These are phyloP conservation scores for Dothidotthia symphoricarpi DNA, from an alignment of 2,329 filamentous ascomycete genomes.

Conservation along the genomic window DNA sequence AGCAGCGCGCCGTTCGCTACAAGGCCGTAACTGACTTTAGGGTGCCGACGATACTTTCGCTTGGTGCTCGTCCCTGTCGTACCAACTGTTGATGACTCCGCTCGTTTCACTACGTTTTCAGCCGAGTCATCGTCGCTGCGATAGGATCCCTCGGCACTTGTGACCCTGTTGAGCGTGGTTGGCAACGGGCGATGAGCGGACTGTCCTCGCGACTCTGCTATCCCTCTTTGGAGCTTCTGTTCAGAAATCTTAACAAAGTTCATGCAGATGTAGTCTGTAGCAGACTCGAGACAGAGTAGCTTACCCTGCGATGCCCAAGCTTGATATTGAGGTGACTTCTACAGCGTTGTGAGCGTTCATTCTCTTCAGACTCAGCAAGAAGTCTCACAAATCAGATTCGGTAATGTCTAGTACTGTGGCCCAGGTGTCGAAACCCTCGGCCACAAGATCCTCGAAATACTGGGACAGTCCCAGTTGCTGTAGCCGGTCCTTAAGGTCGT, in stretches of 20 bases:
- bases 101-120: constrained; percentile 50
- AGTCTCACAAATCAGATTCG: constrained; percentile 72
- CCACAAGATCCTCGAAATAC: constrained; percentile 69
- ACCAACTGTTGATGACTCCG: constrained; percentile 41
- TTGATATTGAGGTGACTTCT: constrained; percentile 75
- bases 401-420: constrained; percentile 80
- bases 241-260: constrained; percentile 5
- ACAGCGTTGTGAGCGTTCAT: constrained; percentile 12
- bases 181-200: constrained; percentile 40
- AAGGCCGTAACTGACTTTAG: constrained; percentile 58
- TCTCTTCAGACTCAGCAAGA: constrained; percentile 9
- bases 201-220: constrained; percentile 67
- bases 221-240: constrained; percentile 79
- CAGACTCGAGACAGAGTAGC: constrained; percentile 26
- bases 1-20: neutral
- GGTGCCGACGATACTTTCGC: constrained; percentile 74
- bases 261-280: neutral
- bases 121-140: constrained; percentile 54
- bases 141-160: constrained; percentile 56
- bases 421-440: constrained; percentile 84
- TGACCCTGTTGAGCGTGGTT: constrained; percentile 45
- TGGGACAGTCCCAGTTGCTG: constrained; percentile 75
- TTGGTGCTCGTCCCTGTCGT: constrained; percentile 49
- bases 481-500: constrained; percentile 65
- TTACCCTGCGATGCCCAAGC: constrained; percentile 74